Evolutionary conservation across 305 asterid species (phyloP), one percentile per base, ranked within the genome.

Genomic region (Fraxinus nigra): DNA sequence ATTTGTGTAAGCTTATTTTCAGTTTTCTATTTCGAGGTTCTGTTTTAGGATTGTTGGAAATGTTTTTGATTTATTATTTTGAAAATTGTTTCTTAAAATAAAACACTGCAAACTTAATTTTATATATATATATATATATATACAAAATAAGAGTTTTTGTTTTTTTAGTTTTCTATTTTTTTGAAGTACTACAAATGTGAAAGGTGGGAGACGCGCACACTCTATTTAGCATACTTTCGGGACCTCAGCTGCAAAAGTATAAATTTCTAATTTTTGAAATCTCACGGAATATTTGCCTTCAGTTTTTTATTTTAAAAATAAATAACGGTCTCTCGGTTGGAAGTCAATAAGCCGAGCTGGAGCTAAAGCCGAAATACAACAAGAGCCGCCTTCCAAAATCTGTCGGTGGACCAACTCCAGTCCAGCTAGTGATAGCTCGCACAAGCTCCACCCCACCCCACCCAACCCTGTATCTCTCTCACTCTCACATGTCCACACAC

Each of bases 361-460:
- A 59, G 30, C 84, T 72, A 8, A n/a, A 80, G 61, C 78, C 54
- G 77, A n/a, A 80, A 79, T 20, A 59, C 69, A 81, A 81, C 75
- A 77, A 16, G 54, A 83, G 86, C 88, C 85, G 85, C 70, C 8
- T 30, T 13, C 30, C 22, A 16, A 56, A 76, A 46, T 16, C 72
- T 84, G 94, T 91, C 91, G 94, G 94, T 88, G 92, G 84, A 72
- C 76, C 76, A 33, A 8, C 76, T 72, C 76, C 46, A 72, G 46
- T 72, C 76, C 48, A 72, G 76, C 69, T 59, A 59, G 69, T 7
- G 69, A 59, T 59, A 18, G 69, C 69, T 59, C 14, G 26, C 28
- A 20, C 69, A 59, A 59, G 28, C 69, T 2, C 69, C 77, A 16
- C 54, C 18, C 82, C 83, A 72, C 34, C 76, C 70, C 35, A 84